These are phyloP conservation scores for Speleostelium caveatum DNA, from an alignment of 78 protist species.

Conservation along the genomic window DNA sequence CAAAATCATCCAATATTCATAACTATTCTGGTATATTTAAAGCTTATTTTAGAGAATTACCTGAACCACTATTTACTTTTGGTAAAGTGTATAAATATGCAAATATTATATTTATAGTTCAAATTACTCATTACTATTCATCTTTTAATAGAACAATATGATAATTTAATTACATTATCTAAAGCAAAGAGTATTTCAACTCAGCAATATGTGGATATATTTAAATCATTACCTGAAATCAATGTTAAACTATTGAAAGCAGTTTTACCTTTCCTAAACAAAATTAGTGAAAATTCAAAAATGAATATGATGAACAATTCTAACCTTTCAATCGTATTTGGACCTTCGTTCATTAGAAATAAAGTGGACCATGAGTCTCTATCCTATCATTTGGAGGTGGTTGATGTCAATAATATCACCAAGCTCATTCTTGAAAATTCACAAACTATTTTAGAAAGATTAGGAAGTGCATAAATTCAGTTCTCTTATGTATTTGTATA, in stretches of 20 bases:
- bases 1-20: not conserved
- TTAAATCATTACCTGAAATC: slow-evolving; percentile 29
- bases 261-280: slow-evolving; percentile 26
- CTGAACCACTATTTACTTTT: slow-evolving; percentile 67
- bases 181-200: not conserved
- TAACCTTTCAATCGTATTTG: slow-evolving; percentile 49
- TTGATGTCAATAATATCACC: slow-evolving; percentile 5
- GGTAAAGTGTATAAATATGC: not conserved
- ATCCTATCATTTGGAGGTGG: slow-evolving; percentile 7
- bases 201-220: not conserved
- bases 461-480: too few relatives aligned
- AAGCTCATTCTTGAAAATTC: slow-evolving; percentile 18
- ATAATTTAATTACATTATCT: slow-evolving; percentile 23
- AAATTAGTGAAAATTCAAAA: slow-evolving; percentile 30
- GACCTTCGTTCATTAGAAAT: slow-evolving; percentile 33
- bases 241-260: slow-evolving; percentile 4
- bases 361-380: slow-evolving; percentile 23
- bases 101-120: not conserved
- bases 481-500: too few relatives aligned
- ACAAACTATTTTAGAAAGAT: slow-evolving; percentile 6
- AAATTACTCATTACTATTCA: not conserved
- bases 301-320: slow-evolving; percentile 45
- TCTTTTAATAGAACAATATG: slow-evolving; percentile 58
- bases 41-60: slow-evolving; percentile 71
- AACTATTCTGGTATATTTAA: slow-evolving; percentile 46